Evolutionary conservation across 1,139 yeast species (phyloP), one percentile per base, ranked within the genome.

Genomic region (Zygoascus sp.): DNA sequence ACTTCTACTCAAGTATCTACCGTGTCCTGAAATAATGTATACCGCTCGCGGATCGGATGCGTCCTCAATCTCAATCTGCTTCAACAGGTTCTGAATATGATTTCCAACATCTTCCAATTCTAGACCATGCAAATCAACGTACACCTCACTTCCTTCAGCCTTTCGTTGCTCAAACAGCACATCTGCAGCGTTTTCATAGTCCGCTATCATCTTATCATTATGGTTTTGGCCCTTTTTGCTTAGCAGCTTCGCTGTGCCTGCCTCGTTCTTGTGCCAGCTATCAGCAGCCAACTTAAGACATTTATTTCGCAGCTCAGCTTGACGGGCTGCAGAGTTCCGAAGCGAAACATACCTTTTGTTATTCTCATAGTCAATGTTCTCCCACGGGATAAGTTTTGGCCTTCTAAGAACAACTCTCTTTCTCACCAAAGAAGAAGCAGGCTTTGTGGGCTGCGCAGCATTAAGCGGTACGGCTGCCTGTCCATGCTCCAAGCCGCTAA

Each of bases 61-160:
- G 7, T 46, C 52, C 15, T 55, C 54, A n/a, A 28, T 9, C 45
- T 56, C 67, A 1, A 65, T 53, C 8, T 55, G 59, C 10, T 51
- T 47, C 30, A 70, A 44, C 3, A 54, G 54, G 2, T 51, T 51
- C 13, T 52, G 53, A 21, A 70, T 51, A 32, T 60, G 57, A 8
- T 63, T 68, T 5, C 65, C 56, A 2, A 70, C 68, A 16, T 67
- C 70, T 11, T 62, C 64, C 20, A 68, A 59, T 37, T 67, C 66
- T 44, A 65, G 49, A 0, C 73, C 74, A 48, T 68, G 73, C 49
- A 70, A 57, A 47, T 70, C 75, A 35, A 65, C 56, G 61, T 64
- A 70, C 1, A 61, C 47, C 44, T 64, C 68, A 22, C 53, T 47
- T n/a, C 51, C 56, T 2, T 57, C 54, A 13, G 23, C 27, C 3